A percentile compares a stretch with the other conserved stretches of the same genome.
Evolutionary conservation across 2,329 filamentous ascomycete species (phyloP).

Genomic region (Apiospora kogelbergensis): DNA sequence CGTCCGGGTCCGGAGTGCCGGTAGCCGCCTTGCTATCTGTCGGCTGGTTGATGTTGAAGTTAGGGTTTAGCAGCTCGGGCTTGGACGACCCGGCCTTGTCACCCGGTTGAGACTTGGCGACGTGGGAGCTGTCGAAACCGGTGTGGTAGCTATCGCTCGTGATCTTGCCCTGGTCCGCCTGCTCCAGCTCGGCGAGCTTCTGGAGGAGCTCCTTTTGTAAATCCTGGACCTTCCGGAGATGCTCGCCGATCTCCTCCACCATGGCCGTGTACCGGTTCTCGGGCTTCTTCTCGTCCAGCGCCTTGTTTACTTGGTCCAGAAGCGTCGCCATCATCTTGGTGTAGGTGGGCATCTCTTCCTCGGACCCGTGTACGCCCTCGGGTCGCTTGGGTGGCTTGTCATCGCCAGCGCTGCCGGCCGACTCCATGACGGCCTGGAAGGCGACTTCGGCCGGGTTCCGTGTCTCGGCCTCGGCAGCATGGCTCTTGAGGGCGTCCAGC

Average conservation of each 20-base stretch:
- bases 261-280: slow-evolving; percentile 72
- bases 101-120: slow-evolving; percentile 46
- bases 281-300: slow-evolving; percentile 74
- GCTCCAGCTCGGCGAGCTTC: slow-evolving; percentile 80
- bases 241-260: slow-evolving; percentile 72
- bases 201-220: slow-evolving; percentile 73
- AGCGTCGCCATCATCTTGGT: slow-evolving; percentile 99
- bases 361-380: slow-evolving; percentile 74
- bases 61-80: slow-evolving; percentile 77
- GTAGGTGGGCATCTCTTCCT: slow-evolving; percentile 76
- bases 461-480: slow-evolving; percentile 66
- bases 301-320: slow-evolving; percentile 86
- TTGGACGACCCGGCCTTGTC: slow-evolving; percentile 49
- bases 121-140: slow-evolving; percentile 85
- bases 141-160: slow-evolving; percentile 88
- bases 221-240: slow-evolving; percentile 74
- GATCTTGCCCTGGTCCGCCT: slow-evolving; percentile 84
- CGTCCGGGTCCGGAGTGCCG: slow-evolving; percentile 48
- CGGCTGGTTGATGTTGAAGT: slow-evolving; percentile 37
- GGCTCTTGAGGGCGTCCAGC: slow-evolving; percentile 70
- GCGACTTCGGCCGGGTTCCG: slow-evolving; percentile 76
- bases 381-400: slow-evolving; percentile 74
- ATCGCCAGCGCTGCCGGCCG: slow-evolving; percentile 69
- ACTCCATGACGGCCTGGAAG: slow-evolving; percentile 87
- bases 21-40: slow-evolving; percentile 20